Percentiles rank a stretch among this genome's conserved stretches.
These are phyloP conservation scores for Saccharomycopsis selenospora DNA, from an alignment of 805 yeast species.

Conservation along the genomic window DNA sequence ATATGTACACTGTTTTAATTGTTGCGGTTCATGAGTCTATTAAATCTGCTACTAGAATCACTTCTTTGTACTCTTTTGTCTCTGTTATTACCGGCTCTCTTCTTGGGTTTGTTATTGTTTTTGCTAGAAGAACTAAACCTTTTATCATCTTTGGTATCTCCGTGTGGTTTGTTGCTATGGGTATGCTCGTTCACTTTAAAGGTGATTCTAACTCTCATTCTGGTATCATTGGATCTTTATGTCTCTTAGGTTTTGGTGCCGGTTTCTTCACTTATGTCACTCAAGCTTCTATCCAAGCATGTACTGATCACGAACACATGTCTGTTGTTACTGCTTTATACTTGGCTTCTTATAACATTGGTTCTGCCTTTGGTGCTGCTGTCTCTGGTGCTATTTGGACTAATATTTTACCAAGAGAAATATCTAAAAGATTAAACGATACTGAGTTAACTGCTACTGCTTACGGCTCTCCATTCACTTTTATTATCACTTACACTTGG, in stretches of 20 bases:
- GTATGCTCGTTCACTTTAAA: conserved; percentile 51
- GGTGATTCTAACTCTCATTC: conserved; percentile 40
- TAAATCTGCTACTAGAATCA: conserved; percentile 60
- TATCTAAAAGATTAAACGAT: conserved; percentile 29
- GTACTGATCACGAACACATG: conserved; percentile 56
- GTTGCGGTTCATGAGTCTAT: conserved; percentile 55
- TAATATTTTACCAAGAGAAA: conserved; percentile 42
- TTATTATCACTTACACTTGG: conserved; percentile 44
- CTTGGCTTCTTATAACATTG: conserved; percentile 52
- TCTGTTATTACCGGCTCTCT: conserved; percentile 54
- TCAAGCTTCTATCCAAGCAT: conserved; percentile 53
- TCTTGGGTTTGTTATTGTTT: conserved; percentile 46
- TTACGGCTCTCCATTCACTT: conserved; percentile 45
- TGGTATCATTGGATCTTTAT: conserved; percentile 60
- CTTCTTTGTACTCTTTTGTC: conserved; percentile 55
- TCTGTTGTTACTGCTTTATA: conserved; percentile 53
- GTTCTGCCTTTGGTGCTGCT: conserved; percentile 55
- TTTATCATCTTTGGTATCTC: conserved; percentile 53
- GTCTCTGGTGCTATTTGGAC: conserved; percentile 72
- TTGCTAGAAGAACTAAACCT: conserved; percentile 46
- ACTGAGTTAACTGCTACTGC: conserved; percentile 31
- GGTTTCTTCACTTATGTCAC: conserved; percentile 63
- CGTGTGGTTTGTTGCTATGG: conserved; percentile 56
- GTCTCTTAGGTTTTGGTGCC: conserved; percentile 65
- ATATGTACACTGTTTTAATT: conserved; percentile 55